Evolutionary conservation across 2,329 filamentous ascomycete species (phyloP).

Genomic region (Sphaerulina musiva): DNA sequence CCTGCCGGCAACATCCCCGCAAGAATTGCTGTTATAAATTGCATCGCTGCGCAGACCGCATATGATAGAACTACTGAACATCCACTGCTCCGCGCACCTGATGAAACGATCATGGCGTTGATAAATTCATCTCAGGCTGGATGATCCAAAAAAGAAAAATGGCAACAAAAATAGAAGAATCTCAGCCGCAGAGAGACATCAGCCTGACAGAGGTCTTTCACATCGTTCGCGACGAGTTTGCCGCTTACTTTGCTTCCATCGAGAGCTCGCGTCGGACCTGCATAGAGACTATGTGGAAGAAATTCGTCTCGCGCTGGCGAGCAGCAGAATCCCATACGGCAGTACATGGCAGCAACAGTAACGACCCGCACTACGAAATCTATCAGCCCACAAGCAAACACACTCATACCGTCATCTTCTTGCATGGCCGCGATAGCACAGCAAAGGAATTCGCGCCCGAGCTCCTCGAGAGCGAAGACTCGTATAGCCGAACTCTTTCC

Average conservation of each 20-base stretch:
- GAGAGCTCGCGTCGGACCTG: slow-evolving; percentile 4
- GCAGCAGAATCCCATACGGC: background rate
- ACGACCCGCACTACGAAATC: background rate
- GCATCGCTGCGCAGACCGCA: background rate
- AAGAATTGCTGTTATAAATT: background rate
- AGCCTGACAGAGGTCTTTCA: slow-evolving; percentile 1
- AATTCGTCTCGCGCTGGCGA: slow-evolving; percentile 3
- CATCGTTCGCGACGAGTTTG: slow-evolving; percentile 3
- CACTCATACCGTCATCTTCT: slow-evolving; percentile 43
- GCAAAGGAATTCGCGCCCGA: slow-evolving; percentile 38
- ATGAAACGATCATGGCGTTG: background rate
- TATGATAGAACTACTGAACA: background rate
- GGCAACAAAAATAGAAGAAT: background rate
- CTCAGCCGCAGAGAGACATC: background rate
- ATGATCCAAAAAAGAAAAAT: background rate
- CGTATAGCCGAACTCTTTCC: slow-evolving; percentile 27
- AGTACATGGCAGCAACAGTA: background rate
- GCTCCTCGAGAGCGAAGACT: slow-evolving; percentile 36
- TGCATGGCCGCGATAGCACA: slow-evolving; percentile 42
- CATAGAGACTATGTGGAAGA: slow-evolving; percentile 5
- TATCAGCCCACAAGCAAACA: slow-evolving; percentile 26
- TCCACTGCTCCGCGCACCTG: background rate
- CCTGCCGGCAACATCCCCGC: slow-evolving; percentile 5
- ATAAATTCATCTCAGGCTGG: background rate
- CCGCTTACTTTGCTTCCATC: slow-evolving; percentile 1